These are phyloP conservation scores for Irpex sp. DNA, from an alignment of 1,284 basidiomycete species.

Conservation along the genomic window DNA sequence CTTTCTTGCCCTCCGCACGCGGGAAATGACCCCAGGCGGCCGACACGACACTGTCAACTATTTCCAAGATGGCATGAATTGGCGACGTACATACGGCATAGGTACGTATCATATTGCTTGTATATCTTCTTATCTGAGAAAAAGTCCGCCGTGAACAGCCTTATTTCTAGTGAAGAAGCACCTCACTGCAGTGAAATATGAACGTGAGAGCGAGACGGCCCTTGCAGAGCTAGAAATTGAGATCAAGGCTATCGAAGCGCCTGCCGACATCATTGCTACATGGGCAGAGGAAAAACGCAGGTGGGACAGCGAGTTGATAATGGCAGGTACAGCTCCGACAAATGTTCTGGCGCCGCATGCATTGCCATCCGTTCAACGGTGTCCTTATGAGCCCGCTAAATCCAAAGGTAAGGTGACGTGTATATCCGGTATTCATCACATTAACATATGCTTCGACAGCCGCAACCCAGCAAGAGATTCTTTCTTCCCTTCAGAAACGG, in stretches of 20 bases:
- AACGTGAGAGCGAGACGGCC: neutral
- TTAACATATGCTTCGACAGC: neutral
- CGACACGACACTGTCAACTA: slow-evolving; percentile 21
- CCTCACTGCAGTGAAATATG: neutral
- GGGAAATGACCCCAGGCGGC: slow-evolving; percentile 20
- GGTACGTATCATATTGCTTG: neutral
- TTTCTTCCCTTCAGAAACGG: neutral
- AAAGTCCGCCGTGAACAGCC: neutral
- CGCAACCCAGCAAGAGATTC: slow-evolving; percentile 2
- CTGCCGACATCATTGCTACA: neutral
- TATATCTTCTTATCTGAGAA: neutral
- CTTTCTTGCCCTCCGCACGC: slow-evolving; percentile 12
- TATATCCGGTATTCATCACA: neutral
- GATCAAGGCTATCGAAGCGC: neutral
- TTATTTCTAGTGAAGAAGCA: neutral
- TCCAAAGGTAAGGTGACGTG: neutral
- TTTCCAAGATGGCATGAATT: slow-evolving; percentile 4
- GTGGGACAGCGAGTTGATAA: neutral
- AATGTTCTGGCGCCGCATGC: neutral
- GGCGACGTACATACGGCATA: neutral
- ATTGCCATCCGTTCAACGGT: neutral
- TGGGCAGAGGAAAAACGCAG: neutral
- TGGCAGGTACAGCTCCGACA: neutral
- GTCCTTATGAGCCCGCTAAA: neutral
- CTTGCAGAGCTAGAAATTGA: neutral